Conservation (phyloP, 1,139 yeast genomes). For the Nematodospora anomalae region DNA sequence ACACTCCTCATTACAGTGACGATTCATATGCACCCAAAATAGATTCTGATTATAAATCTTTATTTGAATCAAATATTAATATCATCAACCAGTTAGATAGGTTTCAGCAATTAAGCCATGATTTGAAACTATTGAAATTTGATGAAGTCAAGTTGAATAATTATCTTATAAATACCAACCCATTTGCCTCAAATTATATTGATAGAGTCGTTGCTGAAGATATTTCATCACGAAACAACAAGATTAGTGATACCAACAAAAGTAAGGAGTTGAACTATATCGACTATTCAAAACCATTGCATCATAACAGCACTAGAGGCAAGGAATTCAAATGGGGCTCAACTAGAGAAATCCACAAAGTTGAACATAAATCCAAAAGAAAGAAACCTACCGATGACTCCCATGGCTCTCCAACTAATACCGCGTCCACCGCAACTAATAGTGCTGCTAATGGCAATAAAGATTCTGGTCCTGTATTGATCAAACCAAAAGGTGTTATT, state of each 20-base stretch:
- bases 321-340: conserved; percentile 36
- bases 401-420: background rate
- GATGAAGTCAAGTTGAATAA: conserved; percentile 29
- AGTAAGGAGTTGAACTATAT: conserved; percentile 17
- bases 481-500: conserved; percentile 8
- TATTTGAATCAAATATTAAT: conserved; percentile 29
- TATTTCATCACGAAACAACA: conserved; percentile 25
- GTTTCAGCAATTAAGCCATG: conserved; percentile 26
- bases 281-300: conserved; percentile 19
- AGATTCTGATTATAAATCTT: conserved; percentile 14
- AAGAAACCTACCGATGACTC: conserved; percentile 12
- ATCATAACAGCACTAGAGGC: conserved; percentile 25
- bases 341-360: conserved; percentile 23
- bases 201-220: conserved; percentile 41
- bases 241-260: conserved; percentile 19
- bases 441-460: conserved; percentile 2
- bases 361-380: conserved; percentile 16
- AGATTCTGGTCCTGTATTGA: conserved; percentile 8
- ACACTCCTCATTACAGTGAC: background rate
- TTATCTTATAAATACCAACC: conserved; percentile 26
- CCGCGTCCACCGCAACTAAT: conserved; percentile 1
- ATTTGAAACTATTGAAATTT: conserved; percentile 27
- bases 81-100: conserved; percentile 31
- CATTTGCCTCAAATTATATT: conserved; percentile 32
- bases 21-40: conserved; percentile 7